A percentile compares a stretch with the other conserved stretches of the same genome.
Conservation (phyloP, 495 filamentous ascomycete species). For the Neurospora discreta region DNA sequence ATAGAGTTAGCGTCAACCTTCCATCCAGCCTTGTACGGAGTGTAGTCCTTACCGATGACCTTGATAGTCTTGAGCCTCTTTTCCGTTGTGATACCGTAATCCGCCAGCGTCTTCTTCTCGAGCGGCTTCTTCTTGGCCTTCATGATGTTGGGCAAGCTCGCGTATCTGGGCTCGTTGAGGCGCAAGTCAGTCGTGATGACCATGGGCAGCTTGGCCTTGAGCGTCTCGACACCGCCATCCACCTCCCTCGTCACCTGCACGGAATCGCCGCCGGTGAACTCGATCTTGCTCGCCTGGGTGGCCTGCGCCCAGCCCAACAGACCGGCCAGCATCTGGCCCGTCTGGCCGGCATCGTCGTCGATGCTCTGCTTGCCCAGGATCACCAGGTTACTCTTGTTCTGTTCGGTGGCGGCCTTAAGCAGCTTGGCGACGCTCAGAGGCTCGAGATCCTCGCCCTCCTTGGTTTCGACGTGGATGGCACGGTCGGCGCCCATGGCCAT, state of each 20-base stretch:
- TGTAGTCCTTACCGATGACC: slow-evolving; percentile 60
- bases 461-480: slow-evolving; percentile 69
- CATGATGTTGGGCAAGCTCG: slow-evolving; percentile 96
- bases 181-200: slow-evolving; percentile 90
- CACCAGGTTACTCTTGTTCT: slow-evolving; percentile 81
- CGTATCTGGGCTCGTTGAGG: slow-evolving; percentile 91
- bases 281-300: slow-evolving; percentile 78
- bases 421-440: slow-evolving; percentile 86
- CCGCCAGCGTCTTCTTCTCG: slow-evolving; percentile 76
- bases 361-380: slow-evolving; percentile 96
- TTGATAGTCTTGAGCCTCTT: slow-evolving; percentile 76
- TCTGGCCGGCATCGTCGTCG: slow-evolving; percentile 92
- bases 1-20: neutral
- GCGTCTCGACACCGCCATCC: slow-evolving; percentile 88
- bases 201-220: slow-evolving; percentile 73
- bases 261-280: slow-evolving; percentile 47
- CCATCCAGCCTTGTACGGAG: neutral
- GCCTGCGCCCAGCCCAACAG: slow-evolving; percentile 87
- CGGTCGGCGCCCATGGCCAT: slow-evolving; percentile 99
- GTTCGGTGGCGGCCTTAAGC: slow-evolving; percentile 60
- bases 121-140: slow-evolving; percentile 99
- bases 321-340: slow-evolving; percentile 95
- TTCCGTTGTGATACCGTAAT: slow-evolving; percentile 64
- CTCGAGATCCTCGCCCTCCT: slow-evolving; percentile 59
- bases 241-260: slow-evolving; percentile 81